phyloP scores from a whole-genome alignment of 352 stramenopile genomes.

The Phytopythium vexans region DNA sequence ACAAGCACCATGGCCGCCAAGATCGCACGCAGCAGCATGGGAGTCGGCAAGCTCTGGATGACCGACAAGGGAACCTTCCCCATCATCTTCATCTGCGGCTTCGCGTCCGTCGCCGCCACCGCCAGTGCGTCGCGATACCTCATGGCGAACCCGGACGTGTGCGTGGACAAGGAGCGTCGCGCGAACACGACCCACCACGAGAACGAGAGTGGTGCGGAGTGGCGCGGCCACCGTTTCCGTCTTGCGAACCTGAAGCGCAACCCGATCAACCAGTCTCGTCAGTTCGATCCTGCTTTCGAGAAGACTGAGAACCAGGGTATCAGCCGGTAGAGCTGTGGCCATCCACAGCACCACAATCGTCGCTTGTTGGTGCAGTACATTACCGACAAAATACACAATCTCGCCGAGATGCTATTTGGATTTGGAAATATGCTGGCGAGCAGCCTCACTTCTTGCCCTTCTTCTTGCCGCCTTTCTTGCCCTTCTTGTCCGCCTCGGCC shows the following conservation, averaged over 20 bases:
- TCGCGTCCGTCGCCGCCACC: no score
- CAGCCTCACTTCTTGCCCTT: slow-evolving; percentile 52
- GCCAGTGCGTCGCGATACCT: no score
- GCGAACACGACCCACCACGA: slow-evolving; percentile 33
- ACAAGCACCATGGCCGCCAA: slow-evolving; percentile 19
- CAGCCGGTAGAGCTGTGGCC: slow-evolving; percentile 32
- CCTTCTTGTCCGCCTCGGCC: slow-evolving; percentile 57
- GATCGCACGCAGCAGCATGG: slow-evolving; percentile 25
- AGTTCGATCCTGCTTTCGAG: slow-evolving; percentile 48
- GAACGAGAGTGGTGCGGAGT: slow-evolving; percentile 25
- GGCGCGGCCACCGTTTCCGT: slow-evolving; percentile 40
- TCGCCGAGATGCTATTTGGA: no score
- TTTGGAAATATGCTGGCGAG: no score
- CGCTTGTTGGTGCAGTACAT: no score
- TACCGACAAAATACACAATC: no score
- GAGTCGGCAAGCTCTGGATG: slow-evolving; percentile 47
- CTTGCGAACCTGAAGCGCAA: slow-evolving; percentile 51
- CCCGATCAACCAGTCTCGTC: slow-evolving; percentile 60
- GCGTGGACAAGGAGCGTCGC: slow-evolving; percentile 35
- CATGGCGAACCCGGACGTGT: slow-evolving; percentile 39
- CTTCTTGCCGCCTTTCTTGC: slow-evolving; percentile 57
- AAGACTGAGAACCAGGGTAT: slow-evolving; percentile 53
- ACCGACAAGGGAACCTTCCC: slow-evolving; percentile 48
- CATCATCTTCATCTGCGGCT: no score
- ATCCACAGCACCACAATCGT: no score